phyloP scores from a whole-genome alignment of 192 early-diverging fungal species.

The Umbelopsis isabellina region DNA sequence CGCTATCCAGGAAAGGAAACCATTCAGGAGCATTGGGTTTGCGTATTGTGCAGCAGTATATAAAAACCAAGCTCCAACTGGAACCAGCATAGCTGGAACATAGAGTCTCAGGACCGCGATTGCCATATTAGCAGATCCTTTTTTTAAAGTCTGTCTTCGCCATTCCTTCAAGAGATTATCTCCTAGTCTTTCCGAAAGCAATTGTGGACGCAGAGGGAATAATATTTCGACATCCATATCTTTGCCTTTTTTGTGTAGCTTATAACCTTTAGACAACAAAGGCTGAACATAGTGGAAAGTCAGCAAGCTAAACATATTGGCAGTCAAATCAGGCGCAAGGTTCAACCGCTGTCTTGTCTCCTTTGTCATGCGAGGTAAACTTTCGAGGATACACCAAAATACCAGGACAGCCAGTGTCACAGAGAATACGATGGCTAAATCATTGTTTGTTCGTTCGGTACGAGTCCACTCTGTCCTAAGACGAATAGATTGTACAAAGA shows the following conservation, averaged over 20 bases:
- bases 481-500: not conserved
- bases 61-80: not conserved
- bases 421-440: constrained; percentile 34
- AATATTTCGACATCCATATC: constrained; percentile 27
- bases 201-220: constrained; percentile 9
- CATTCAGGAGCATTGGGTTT: constrained; percentile 31
- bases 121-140: constrained; percentile 29
- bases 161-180: constrained; percentile 21
- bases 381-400: constrained; percentile 29
- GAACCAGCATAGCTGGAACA: constrained; percentile 34
- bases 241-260: constrained; percentile 22
- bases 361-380: constrained; percentile 34
- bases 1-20: constrained; percentile 34
- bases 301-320: constrained; percentile 35
- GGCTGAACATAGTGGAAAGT: constrained; percentile 40
- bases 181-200: constrained; percentile 30
- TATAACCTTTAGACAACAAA: constrained; percentile 37
- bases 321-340: constrained; percentile 32
- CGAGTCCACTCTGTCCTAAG: constrained; percentile 17
- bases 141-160: constrained; percentile 19
- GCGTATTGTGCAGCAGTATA: constrained; percentile 36
- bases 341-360: constrained; percentile 21
- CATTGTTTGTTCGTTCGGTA: not conserved
- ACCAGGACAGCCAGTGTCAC: constrained; percentile 25
- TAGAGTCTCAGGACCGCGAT: constrained; percentile 25